These are phyloP conservation scores for Penicillium salamii DNA, from an alignment of 495 filamentous ascomycete genomes.

Conservation along the genomic window DNA sequence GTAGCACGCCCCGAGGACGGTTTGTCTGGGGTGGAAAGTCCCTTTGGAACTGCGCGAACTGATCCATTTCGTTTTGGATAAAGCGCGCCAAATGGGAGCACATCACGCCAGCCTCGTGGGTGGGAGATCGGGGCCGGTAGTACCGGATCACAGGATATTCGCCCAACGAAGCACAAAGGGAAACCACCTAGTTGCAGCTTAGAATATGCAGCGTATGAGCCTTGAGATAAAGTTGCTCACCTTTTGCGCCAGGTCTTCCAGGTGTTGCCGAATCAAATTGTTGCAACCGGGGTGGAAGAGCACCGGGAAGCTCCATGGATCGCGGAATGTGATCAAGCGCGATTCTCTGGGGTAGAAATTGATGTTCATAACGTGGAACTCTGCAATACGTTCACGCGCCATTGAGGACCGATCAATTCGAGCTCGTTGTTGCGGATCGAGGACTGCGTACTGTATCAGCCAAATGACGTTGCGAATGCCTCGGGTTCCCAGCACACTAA, in stretches of 20 bases:
- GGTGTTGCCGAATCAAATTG: slow-evolving; percentile 72
- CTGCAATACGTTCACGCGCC: slow-evolving; percentile 69
- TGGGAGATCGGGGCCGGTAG: slow-evolving; percentile 69
- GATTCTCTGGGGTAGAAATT: slow-evolving; percentile 91
- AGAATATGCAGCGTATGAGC: slow-evolving; percentile 9
- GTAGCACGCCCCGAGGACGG: slow-evolving; percentile 76
- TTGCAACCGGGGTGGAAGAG: slow-evolving; percentile 91
- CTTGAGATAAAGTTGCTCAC: slow-evolving; percentile 44
- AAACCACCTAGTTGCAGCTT: slow-evolving; percentile 63
- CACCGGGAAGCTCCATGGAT: slow-evolving; percentile 92
- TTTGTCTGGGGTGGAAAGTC: slow-evolving; percentile 81
- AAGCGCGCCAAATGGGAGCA: slow-evolving; percentile 88
- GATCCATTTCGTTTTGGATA: slow-evolving; percentile 84
- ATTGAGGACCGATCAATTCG: slow-evolving; percentile 56
- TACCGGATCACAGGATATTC: slow-evolving; percentile 91
- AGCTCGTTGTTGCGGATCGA: slow-evolving; percentile 51
- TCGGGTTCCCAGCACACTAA: slow-evolving; percentile 34
- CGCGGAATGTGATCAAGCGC: slow-evolving; percentile 82
- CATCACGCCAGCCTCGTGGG: slow-evolving; percentile 83
- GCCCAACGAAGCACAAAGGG: slow-evolving; percentile 76
- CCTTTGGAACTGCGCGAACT: slow-evolving; percentile 74
- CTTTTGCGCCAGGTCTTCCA: slow-evolving; percentile 83
- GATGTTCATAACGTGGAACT: slow-evolving; percentile 71
- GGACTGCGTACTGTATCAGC: slow-evolving; percentile 38
- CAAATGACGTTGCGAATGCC: slow-evolving; percentile 4